Conservation (phyloP, 345 rosid genomes). For the Linum tenue region DNA sequence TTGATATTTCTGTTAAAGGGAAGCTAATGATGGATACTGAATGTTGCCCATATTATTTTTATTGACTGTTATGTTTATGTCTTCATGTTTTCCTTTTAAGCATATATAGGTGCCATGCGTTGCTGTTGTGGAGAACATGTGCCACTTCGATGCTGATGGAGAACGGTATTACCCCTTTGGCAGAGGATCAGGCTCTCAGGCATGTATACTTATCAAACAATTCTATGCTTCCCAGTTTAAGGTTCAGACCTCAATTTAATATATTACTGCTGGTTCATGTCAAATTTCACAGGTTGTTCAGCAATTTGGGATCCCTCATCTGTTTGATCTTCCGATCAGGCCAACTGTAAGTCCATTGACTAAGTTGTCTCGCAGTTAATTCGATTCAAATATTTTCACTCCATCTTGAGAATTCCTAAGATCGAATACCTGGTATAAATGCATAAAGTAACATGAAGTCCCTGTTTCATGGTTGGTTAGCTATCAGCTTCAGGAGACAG, state of each 20-base stretch:
- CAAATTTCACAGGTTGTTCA: constrained; percentile 58
- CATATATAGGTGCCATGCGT: constrained; percentile 77
- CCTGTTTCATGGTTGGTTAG: constrained; percentile 26
- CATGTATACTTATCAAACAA: constrained; percentile 19
- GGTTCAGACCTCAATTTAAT: not conserved
- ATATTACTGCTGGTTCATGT: not conserved
- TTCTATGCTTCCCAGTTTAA: constrained; percentile 6
- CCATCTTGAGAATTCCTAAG: not conserved
- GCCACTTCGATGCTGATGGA: constrained; percentile 94
- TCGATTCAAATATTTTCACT: not conserved
- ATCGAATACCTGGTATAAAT: constrained; percentile 8
- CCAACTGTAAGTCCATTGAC: constrained; percentile 51
- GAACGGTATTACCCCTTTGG: constrained; percentile 94
- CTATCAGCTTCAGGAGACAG: constrained; percentile 94
- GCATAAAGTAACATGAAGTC: not conserved
- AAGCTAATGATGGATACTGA: not conserved
- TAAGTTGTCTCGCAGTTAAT: constrained; percentile 3
- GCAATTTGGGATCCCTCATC: constrained; percentile 97
- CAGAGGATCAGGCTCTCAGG: constrained; percentile 97
- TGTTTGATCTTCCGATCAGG: constrained; percentile 90
- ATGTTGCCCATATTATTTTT: not conserved
- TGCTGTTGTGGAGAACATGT: constrained; percentile 97
- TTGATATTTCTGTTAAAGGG: not conserved
- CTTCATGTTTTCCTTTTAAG: constrained; percentile 11
- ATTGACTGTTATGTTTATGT: not conserved